A percentile compares a stretch with the other conserved stretches of the same genome.
Evolutionary conservation across 2,329 filamentous ascomycete species (phyloP).

Genomic region (Pestalotiopsis sp.): DNA sequence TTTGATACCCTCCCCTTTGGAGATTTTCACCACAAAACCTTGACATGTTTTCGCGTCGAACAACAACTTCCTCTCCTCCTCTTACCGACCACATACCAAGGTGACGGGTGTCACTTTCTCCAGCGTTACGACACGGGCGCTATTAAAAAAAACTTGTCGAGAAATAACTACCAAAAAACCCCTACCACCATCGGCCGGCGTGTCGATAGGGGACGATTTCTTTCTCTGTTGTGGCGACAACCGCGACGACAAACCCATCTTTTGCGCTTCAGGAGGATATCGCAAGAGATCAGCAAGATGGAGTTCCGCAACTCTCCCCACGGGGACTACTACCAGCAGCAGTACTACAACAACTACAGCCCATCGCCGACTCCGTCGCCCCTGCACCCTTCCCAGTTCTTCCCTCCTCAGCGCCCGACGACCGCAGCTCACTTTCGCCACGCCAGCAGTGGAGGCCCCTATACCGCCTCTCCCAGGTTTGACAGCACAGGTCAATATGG

Average conservation of each 20-base stretch:
- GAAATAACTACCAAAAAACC: slow-evolving; percentile 20
- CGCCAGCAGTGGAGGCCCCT: slow-evolving; percentile 41
- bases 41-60: slow-evolving; percentile 62
- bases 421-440: slow-evolving; percentile 54
- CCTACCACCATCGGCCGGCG: slow-evolving; percentile 11
- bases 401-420: slow-evolving; percentile 54
- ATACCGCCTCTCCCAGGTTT: slow-evolving; percentile 61
- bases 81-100: slow-evolving; percentile 64
- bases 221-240: slow-evolving; percentile 15
- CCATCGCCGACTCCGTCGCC: slow-evolving; percentile 62
- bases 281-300: slow-evolving; percentile 40
- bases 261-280: slow-evolving; percentile 34
- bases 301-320: slow-evolving; percentile 41
- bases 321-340: slow-evolving; percentile 45
- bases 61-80: slow-evolving; percentile 56
- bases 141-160: slow-evolving; percentile 26
- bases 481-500: slow-evolving; percentile 65
- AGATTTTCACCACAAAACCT: slow-evolving; percentile 42
- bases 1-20: slow-evolving; percentile 39
- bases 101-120: slow-evolving; percentile 56
- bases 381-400: slow-evolving; percentile 47
- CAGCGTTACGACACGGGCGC: slow-evolving; percentile 51
- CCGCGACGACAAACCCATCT: slow-evolving; percentile 7
- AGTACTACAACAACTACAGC: slow-evolving; percentile 52
- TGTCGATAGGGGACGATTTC: slow-evolving; percentile 16